Base-by-base conservation (phyloP, 192 early-diverging fungal species). In the Gryganskiella cystojenkinii region DNA sequence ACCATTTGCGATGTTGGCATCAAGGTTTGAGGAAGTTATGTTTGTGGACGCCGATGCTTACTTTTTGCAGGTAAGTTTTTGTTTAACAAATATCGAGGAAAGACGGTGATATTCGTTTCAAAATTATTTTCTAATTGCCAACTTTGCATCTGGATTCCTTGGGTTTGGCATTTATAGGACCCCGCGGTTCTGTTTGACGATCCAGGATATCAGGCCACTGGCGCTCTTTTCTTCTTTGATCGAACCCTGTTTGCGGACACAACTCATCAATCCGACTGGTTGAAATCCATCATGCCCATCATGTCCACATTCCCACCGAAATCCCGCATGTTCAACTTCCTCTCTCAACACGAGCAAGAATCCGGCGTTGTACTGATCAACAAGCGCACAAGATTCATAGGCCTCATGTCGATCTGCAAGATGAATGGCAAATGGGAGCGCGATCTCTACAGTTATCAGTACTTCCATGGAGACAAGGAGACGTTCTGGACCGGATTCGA, bases 401-500 rank as follows among this genome's bases (percentile, higher is more conserved):
- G 87, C 8, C 20, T 92, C 14, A 30, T 92, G 10, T 80, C 84
- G 0, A 82, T 70, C 0, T 90, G 88, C 70, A 80, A 85, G 56
- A 71, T 89, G 61, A 91, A 90, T 57, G 79, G 64, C 34, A 80
- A 84, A 30, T 67, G 56, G 40, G 83, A 82, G 34, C 80, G 87
- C 19, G 82, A 87, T 34, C 46, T 80, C 27, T 75, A 84, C 20
- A 76, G 83, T 35, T 88, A 88, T 31, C 70, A 67, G 10, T 49
- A 70, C 24, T 70, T 84, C 3, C 81, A 85, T 43, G 89, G 90
- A 25, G 91, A 92, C 75, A 92, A 92, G 66, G 91, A 92, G 65
- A 83, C 90, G 7, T 92, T 89, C 50, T 92, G 91, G 91, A 73
- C 88, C 22, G 89, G 87, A 11, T 85, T 71, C 42, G 91, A 91